phyloP scores from a whole-genome alignment of 1,139 yeast species.

The Pneumocystis oryctolagi region DNA sequence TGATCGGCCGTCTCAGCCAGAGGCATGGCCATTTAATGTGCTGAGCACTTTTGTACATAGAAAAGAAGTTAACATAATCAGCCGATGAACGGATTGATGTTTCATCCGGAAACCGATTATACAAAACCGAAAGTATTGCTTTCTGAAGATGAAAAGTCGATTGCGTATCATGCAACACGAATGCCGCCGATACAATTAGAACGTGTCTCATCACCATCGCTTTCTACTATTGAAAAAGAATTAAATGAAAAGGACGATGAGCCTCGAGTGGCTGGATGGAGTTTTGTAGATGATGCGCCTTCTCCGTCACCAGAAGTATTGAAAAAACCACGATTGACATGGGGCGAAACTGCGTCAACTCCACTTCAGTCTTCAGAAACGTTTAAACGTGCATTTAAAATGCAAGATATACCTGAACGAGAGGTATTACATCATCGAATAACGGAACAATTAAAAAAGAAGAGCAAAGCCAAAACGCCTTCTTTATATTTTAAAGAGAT shows the following conservation, averaged over 20 bases:
- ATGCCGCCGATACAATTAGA: neutral
- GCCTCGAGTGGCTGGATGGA: slow-evolving; percentile 14
- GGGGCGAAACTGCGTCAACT: neutral
- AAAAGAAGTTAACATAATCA: neutral
- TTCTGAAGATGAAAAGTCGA: neutral
- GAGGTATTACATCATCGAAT: slow-evolving; percentile 12
- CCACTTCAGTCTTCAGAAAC: slow-evolving; percentile 13
- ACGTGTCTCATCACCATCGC: neutral
- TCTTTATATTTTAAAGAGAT: neutral
- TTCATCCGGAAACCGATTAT: slow-evolving; percentile 13
- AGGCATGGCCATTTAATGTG: slow-evolving; percentile 11
- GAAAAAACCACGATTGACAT: slow-evolving; percentile 11
- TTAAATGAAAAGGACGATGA: slow-evolving; percentile 3
- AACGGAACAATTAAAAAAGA: neutral
- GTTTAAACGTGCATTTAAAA: slow-evolving; percentile 11
- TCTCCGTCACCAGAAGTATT: slow-evolving; percentile 13
- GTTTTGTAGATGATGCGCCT: slow-evolving; percentile 12
- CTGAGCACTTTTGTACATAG: neutral
- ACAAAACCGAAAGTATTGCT: neutral
- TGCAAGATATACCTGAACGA: neutral
- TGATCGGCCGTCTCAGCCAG: slow-evolving; percentile 10
- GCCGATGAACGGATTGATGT: slow-evolving; percentile 19
- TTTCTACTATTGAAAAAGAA: neutral
- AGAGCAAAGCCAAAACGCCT: slow-evolving; percentile 1
- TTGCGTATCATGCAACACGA: slow-evolving; percentile 4